Base-by-base conservation (phyloP, 2,329 filamentous ascomycete species). In the Penicillium sp. region DNA sequence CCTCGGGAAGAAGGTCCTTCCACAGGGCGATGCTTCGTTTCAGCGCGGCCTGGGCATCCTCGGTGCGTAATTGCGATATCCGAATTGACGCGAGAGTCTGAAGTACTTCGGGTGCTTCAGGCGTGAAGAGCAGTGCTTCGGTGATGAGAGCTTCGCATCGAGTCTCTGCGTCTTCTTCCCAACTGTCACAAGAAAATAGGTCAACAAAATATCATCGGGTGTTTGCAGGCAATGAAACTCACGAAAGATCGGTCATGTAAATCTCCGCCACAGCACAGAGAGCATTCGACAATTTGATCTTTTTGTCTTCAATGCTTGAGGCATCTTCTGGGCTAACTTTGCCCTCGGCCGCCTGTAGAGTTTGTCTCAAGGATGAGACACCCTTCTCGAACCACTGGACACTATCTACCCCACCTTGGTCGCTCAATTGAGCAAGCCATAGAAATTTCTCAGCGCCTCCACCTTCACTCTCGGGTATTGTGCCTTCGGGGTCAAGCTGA, bases 241-340 rank as follows among this genome's bases (percentile, higher is more conserved):
- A 92, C 55, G 85, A 92, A 54, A 96, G 69, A 69, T 98, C 92
- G 8, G 92, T 98, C 92, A 98, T 98, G 72, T 95, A 98, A 33
- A 98, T 87, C 69, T 98, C 92, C 5, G 86, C 82, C 44, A 96
- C 86, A 17, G 85, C 87, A 65, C 93, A 98, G 23, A 98, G 75
- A n/a, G 89, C 86, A 52, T 87, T 87, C 2, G 88, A 86, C 23
- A 96, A 73, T 65, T 92, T 92, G 49, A 74, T 73, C 61, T 83
- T 83, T 71, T 86, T 85, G 64, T 88, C 85, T 17, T 81, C 75
- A 27, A 80, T 35, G 23, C 70, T 55, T 15, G 68, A 44, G 15
- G 58, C 48, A 26, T 66, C 52, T 47, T 65, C 44, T 11, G 63
- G 39, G 47, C 62, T 56, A 42, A 64, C 47, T 20, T 66, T 68